A percentile compares a stretch with the other conserved stretches of the same genome.
Conservation (phyloP, 2,329 filamentous ascomycete genomes). For the Colletotrichum sp. region DNA sequence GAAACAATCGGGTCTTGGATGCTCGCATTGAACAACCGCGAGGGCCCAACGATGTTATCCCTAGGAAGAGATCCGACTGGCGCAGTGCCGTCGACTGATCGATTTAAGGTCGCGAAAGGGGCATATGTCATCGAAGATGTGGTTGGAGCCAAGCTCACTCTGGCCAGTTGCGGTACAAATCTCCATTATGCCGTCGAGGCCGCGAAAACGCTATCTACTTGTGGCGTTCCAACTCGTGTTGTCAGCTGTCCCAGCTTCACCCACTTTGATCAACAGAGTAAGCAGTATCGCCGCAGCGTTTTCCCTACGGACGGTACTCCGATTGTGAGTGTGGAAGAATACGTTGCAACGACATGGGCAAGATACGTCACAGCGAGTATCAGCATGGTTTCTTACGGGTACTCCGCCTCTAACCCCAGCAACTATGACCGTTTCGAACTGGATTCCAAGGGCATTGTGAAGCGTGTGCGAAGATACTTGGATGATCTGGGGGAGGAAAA, state of each 20-base stretch:
- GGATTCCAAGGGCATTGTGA: conserved; percentile 43
- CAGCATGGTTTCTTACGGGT: conserved; percentile 50
- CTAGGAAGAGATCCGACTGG: conserved; percentile 38
- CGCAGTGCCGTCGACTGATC: conserved; percentile 27
- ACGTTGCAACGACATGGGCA: conserved; percentile 52
- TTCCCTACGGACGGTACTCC: conserved; percentile 30
- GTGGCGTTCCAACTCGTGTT: neutral
- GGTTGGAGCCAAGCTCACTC: conserved; percentile 23
- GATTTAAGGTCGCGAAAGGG: conserved; percentile 32
- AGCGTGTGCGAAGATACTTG: conserved; percentile 25
- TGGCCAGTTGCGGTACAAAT: conserved; percentile 10
- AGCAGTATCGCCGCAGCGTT: conserved; percentile 31
- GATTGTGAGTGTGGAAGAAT: conserved; percentile 53
- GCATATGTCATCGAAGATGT: conserved; percentile 33
- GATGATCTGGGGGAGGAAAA: conserved; percentile 23
- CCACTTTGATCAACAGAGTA: conserved; percentile 16
- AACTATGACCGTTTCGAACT: conserved; percentile 54
- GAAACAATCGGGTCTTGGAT: conserved; percentile 53
- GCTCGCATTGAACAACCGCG: conserved; percentile 8
- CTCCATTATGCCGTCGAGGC: conserved; percentile 45
- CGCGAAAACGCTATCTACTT: conserved; percentile 19
- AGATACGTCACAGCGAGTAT: conserved; percentile 43
- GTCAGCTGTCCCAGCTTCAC: conserved; percentile 17
- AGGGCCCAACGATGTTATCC: conserved; percentile 35
- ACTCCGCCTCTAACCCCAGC: conserved; percentile 49